Conservation (phyloP, 768 basidiomycete species). For the Xerocomellus amylosporus region DNA sequence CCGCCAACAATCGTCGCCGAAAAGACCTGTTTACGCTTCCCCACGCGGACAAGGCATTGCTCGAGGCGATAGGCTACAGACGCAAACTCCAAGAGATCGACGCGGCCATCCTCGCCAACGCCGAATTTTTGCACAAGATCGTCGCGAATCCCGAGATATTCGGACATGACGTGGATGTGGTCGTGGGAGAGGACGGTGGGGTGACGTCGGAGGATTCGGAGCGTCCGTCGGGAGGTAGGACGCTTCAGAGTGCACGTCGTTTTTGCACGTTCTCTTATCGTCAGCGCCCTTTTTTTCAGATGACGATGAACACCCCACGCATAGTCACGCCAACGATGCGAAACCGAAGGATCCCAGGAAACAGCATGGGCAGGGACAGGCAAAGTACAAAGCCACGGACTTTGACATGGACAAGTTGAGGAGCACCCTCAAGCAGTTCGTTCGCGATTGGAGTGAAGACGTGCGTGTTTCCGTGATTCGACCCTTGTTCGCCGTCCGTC, state of each 20-base stretch:
- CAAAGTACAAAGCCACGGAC: constrained; percentile 53
- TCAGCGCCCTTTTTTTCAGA: constrained; percentile 10
- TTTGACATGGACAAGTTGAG: constrained; percentile 88
- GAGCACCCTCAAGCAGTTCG: constrained; percentile 90
- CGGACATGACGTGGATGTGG: constrained; percentile 46
- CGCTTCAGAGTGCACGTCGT: constrained; percentile 23
- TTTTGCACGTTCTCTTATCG: constrained; percentile 9
- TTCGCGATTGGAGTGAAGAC: constrained; percentile 89
- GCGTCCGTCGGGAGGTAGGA: constrained; percentile 12
- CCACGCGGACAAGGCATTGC: constrained; percentile 61
- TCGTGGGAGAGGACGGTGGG: constrained; percentile 16
- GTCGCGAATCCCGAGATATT: constrained; percentile 83
- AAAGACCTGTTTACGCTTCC: constrained; percentile 77
- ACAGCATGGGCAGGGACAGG: constrained; percentile 7
- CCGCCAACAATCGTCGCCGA: constrained; percentile 62
- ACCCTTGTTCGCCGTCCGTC: neutral
- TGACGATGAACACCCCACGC: constrained; percentile 32
- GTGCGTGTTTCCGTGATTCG: constrained; percentile 36
- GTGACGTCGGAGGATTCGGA: constrained; percentile 14
- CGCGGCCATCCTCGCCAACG: constrained; percentile 74
- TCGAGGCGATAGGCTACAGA: constrained; percentile 70
- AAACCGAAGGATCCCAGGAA: constrained; percentile 12
- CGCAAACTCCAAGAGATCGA: constrained; percentile 79
- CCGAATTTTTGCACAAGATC: constrained; percentile 71
- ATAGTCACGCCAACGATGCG: constrained; percentile 31